Base-by-base conservation (phyloP, 1,139 yeast species). In the Torulaspora globosa region DNA sequence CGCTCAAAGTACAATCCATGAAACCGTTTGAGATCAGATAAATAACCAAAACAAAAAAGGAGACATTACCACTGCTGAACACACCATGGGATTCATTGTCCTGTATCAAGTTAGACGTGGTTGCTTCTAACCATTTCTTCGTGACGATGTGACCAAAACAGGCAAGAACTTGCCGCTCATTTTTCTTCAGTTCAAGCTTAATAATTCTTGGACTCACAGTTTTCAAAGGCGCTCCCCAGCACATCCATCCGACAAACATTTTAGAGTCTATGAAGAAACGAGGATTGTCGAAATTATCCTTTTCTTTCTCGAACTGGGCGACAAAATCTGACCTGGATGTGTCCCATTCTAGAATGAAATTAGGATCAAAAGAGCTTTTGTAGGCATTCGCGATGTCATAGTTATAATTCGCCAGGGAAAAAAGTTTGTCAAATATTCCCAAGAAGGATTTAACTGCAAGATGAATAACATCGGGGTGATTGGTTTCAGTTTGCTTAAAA, bases 381-480 rank as follows among this genome's bases (percentile, higher is more conserved):
- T 72, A 74, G 1, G 75, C 70, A 28, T 72, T 74, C 1, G 64
- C 57, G 30, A 79, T 55, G 48, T 80, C 72, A 58, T 87, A 81
- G 1, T 73, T 73, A 48, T 72, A 73, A n/a, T 70, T 68, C 7
- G 84, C 83, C 39, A 80, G 68, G 0, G 74, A 66, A 39, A 74
- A 70, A 10, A 81, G 62, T 47, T 79, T 78, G 49, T 75, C 76
- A 29, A 83, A 63, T 14, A 85, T 58, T 31, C 78, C 73, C 2
- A 84, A 71, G 16, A 84, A 63, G 10, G 90, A 86, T 48, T 78
- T 80, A 48, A 84, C 69, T 10, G 87, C 83, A 37, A 78, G 67
- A 46, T 81, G 75, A 1, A 90, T 75, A 36, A 87, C 71, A 2
- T 76, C 70, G 0, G 97, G 97, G 63, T 89, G 96, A 31, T 79